Percentiles rank a stretch among this genome's conserved stretches.
phyloP scores from a whole-genome alignment of 2,329 filamentous ascomycete species.

The Alternaria gaisen region DNA sequence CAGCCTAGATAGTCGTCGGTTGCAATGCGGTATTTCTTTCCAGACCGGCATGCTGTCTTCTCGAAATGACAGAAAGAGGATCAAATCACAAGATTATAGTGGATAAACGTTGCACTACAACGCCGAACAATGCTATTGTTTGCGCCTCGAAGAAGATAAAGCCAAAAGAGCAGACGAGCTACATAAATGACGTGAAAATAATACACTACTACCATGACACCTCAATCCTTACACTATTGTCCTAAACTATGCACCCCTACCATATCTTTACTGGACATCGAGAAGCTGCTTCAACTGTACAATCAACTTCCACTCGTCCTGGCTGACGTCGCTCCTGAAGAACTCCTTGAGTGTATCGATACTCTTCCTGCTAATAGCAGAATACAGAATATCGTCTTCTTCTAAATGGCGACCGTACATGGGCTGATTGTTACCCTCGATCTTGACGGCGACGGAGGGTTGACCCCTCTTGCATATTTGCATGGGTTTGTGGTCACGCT shows the following conservation, averaged over 20 bases:
- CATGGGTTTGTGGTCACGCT: conserved; percentile 97
- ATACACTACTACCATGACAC: neutral
- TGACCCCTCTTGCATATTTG: conserved; percentile 92
- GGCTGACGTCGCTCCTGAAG: conserved; percentile 85
- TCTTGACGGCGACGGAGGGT: conserved; percentile 97
- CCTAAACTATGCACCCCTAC: neutral
- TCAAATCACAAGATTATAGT: neutral
- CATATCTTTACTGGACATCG: conserved; percentile 67
- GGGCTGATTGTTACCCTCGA: conserved; percentile 92
- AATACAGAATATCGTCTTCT: conserved; percentile 88
- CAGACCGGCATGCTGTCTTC: neutral
- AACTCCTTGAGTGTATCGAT: conserved; percentile 98
- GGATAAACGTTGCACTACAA: neutral
- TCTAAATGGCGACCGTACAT: conserved; percentile 95
- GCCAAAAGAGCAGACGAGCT: neutral
- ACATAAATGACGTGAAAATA: neutral
- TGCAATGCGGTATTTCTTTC: neutral
- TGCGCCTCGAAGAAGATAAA: neutral
- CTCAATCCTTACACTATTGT: neutral
- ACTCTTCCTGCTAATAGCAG: conserved; percentile 81
- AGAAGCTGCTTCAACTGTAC: conserved; percentile 95
- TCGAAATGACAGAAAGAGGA: neutral
- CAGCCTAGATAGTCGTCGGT: neutral
- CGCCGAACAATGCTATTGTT: neutral
- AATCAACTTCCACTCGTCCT: conserved; percentile 94